These are phyloP conservation scores for Thermochaetoides thermophila DNA, from an alignment of 495 filamentous ascomycete species.

Conservation along the genomic window DNA sequence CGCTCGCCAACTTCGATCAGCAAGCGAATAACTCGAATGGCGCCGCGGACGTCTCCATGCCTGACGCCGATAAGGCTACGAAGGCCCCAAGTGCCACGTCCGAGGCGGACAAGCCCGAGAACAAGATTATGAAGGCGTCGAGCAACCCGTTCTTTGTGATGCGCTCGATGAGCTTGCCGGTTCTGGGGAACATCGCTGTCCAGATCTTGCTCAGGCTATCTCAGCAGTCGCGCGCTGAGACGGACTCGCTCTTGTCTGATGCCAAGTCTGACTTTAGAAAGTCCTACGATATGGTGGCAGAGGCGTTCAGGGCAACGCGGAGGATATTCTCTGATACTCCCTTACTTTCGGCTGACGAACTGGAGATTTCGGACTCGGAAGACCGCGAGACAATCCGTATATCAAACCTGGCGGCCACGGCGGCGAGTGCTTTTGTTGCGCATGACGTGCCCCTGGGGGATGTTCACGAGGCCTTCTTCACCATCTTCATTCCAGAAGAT, in stretches of 20 bases:
- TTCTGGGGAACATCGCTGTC: slow-evolving; percentile 29
- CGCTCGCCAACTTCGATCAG: slow-evolving; percentile 13
- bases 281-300: slow-evolving; percentile 66
- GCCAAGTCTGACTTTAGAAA: slow-evolving; percentile 61
- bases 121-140: slow-evolving; percentile 19
- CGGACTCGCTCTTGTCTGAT: slow-evolving; percentile 57
- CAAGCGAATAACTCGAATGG: background rate
- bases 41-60: slow-evolving; percentile 7
- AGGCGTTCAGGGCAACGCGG: slow-evolving; percentile 69
- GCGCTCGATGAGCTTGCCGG: slow-evolving; percentile 26
- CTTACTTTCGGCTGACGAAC: slow-evolving; percentile 56
- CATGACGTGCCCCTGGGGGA: slow-evolving; percentile 73
- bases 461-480: slow-evolving; percentile 69
- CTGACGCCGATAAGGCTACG: slow-evolving; percentile 8
- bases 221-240: slow-evolving; percentile 39
- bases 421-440: slow-evolving; percentile 67
- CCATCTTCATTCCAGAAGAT: slow-evolving; percentile 69
- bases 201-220: slow-evolving; percentile 31
- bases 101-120: slow-evolving; percentile 8
- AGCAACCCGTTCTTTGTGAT: slow-evolving; percentile 18
- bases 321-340: slow-evolving; percentile 56
- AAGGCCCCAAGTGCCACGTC: slow-evolving; percentile 3
- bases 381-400: slow-evolving; percentile 67
- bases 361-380: slow-evolving; percentile 52
- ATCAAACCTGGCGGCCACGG: slow-evolving; percentile 76